Percentiles rank a stretch among this genome's conserved stretches.
Conservation (phyloP, 2,329 filamentous ascomycete species). For the Alternaria burnsii region DNA sequence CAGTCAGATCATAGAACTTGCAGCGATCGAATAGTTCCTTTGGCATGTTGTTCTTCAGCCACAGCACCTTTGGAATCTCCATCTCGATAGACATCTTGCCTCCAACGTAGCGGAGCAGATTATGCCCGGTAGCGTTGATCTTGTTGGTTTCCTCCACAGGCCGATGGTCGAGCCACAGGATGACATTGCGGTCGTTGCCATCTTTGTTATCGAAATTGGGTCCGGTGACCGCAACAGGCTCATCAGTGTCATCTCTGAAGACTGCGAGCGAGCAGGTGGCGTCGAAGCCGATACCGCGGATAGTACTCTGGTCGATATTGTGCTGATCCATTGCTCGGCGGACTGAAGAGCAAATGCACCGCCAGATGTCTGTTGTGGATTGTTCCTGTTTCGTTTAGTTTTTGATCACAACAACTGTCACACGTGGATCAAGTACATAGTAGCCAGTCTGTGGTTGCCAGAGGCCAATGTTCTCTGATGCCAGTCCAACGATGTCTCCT, state of each 20-base stretch:
- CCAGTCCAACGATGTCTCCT: constrained; percentile 79
- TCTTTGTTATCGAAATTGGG: constrained; percentile 80
- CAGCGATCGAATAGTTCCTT: constrained; percentile 86
- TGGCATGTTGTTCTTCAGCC: constrained; percentile 99
- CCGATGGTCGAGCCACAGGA: constrained; percentile 96
- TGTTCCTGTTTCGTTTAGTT: constrained; percentile 72
- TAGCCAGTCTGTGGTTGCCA: constrained; percentile 64
- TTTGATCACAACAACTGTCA: not conserved
- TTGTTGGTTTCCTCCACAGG: constrained; percentile 88
- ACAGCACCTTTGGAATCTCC: constrained; percentile 98
- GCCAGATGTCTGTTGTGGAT: constrained; percentile 98
- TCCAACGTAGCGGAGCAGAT: constrained; percentile 92
- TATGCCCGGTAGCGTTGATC: constrained; percentile 93
- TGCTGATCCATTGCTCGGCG: constrained; percentile 83
- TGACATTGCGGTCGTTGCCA: constrained; percentile 89
- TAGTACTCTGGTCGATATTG: constrained; percentile 75
- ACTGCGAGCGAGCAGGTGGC: constrained; percentile 97
- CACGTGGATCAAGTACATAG: constrained; percentile 54
- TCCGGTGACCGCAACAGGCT: constrained; percentile 89
- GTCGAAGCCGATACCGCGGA: constrained; percentile 95
- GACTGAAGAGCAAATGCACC: constrained; percentile 89
- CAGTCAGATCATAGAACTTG: constrained; percentile 96
- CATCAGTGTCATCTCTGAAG: constrained; percentile 86
- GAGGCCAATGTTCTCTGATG: constrained; percentile 61
- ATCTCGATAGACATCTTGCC: constrained; percentile 99